Base-by-base conservation (phyloP, 306 rosid genomes). In the Pyrus communis region DNA sequence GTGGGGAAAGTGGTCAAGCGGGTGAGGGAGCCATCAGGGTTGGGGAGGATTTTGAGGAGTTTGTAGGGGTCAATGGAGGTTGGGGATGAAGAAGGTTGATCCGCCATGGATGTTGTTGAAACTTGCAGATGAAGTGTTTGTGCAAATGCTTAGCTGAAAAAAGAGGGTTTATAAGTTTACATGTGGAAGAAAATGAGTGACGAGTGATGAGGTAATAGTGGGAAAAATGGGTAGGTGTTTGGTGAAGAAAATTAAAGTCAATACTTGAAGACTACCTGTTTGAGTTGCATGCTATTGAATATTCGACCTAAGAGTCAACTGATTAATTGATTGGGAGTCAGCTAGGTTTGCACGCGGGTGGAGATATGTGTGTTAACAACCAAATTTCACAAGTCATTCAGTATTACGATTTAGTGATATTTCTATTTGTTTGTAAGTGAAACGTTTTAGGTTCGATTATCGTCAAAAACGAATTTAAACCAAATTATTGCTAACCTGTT, bases 11-110 rank as follows among this genome's bases (percentile, higher is more conserved):
- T 1, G 74, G 67, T 0, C 84, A 35, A 55, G 25, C 95, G 82
- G 33, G 90, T 86, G 63, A 89, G 81, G 11, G 97, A 82, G 19
- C 97, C 96, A 19, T 93, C 87, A 1, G 89, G 81, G 77, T 93
- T 91, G 72, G 66, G 90, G 45, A 78, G 61, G 25, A 89, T 80
- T 3, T 72, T 61, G 79, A 93, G 87, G 70, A 80, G 23, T 13
- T 84, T 69, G 83, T 77, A 88, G 0, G 92, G 88, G 70, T 88
- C 90, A 0, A 75, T 6, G 71, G 83, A 33, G 3, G 83, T 9
- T 28, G 15, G 35, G 67, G 46, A 7, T 31, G 78, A 3, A 13
- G 79, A 22, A 27, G 84, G 27, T 28, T 59, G 42, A 15, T 84
- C 83, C 0, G 83, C 82, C 96, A 91, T 91, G 66, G 81, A 21